Evolutionary conservation across 1,284 basidiomycete genomes (phyloP).

Genomic region (Dichomitus squalens): DNA sequence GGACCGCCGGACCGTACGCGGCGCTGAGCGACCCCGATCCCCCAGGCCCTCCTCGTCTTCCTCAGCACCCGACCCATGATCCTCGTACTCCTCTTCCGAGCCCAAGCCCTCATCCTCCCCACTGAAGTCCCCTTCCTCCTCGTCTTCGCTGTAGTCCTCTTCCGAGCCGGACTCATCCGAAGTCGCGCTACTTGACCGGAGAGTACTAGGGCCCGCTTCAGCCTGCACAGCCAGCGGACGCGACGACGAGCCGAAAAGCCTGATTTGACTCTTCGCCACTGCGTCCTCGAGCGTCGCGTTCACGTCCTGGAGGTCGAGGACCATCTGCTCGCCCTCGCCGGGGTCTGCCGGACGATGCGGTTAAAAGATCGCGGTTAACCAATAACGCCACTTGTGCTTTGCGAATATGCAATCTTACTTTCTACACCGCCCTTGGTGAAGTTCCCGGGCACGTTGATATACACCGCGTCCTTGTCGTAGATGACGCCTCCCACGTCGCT

Average conservation of each 20-base stretch:
- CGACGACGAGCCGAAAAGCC: conserved; percentile 82
- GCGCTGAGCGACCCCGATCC: conserved; percentile 49
- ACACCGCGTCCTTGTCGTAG: conserved; percentile 99
- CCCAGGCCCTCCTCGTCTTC: conserved; percentile 29
- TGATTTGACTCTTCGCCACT: conserved; percentile 81
- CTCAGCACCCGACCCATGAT: conserved; percentile 28
- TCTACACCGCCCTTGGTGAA: conserved; percentile 77
- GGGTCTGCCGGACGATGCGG: conserved; percentile 31
- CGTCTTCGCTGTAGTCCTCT: conserved; percentile 34
- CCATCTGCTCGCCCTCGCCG: conserved; percentile 97
- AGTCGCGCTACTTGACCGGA: conserved; percentile 22
- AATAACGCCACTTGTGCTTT: background rate
- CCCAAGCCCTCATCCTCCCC: conserved; percentile 30
- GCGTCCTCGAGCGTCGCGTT: conserved; percentile 82
- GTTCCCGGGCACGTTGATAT: conserved; percentile 95
- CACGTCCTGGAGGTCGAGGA: conserved; percentile 94
- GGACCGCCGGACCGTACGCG: conserved; percentile 49
- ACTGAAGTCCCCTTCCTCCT: conserved; percentile 16
- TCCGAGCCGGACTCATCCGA: conserved; percentile 30
- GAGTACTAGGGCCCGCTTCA: conserved; percentile 38
- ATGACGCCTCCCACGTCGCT: conserved; percentile 96
- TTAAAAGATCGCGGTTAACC: background rate
- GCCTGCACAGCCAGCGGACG: conserved; percentile 39
- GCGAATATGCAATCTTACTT: conserved; percentile 40
- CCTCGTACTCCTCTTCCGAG: conserved; percentile 29